Base-by-base conservation (phyloP, 176 grass and related monocot species). In the Eremochloa ophiuroides region DNA sequence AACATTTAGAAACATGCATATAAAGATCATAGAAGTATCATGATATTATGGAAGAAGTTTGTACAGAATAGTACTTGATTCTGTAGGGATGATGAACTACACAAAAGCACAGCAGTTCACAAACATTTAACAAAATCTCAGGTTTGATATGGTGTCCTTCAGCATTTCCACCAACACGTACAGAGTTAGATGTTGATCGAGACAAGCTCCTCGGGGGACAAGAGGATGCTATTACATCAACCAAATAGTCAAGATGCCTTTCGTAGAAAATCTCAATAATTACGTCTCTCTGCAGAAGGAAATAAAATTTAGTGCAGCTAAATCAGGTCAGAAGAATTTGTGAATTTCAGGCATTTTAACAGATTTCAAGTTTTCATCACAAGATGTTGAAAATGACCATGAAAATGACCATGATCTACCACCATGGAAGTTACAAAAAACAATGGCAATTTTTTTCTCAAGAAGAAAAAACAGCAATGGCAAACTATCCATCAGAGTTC, bases 221-320 rank as follows among this genome's bases (percentile, higher is more conserved):
- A 38, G 89, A 91, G 76, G 87, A 93, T 90, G 97, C 91, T 86
- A 99, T 93, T 83, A 93, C 93, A 85, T 96, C 97, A 76, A 99
- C 88, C 68, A 99, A 89, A 75, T 93, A 90, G 73, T 91, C 89
- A 62, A 99, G 91, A 89, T 99, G 91, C 25, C 82, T 96, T 87
- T 99, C 97, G 17, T 99, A 96, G 87, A 99, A 99, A 82, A 99
- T 89, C 63, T 99, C 97, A 89, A 99, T 88, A 75, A 99, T 83
- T 66, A 79, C 64, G 6, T 96, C 97, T 90, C 91, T 91, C 97
- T 99, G 87, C 84, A 85, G 46, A 83, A 76, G 80, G 61, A 20
- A 71, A 84, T 80, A 13, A 80, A 62, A n/a, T 53, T 89, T 78
- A 92, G 66, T 60, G 66, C 25, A 75, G 37, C 20, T 71, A 17